These are phyloP conservation scores for Corynespora cassiicola DNA, from an alignment of 2,329 filamentous ascomycete species.

Conservation along the genomic window DNA sequence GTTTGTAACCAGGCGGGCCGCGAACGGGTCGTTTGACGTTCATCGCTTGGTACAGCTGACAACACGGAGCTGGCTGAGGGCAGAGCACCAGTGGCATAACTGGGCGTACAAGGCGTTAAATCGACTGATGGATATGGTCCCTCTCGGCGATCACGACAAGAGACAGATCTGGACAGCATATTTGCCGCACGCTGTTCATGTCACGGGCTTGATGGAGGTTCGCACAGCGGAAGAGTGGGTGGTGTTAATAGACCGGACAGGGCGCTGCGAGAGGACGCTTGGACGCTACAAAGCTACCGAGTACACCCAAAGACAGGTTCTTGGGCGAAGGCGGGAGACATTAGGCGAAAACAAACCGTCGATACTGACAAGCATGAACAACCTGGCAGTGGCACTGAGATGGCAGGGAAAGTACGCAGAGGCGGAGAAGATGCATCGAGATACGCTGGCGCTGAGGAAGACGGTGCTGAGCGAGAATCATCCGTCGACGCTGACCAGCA, in stretches of 20 bases:
- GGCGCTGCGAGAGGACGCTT: conserved; percentile 4
- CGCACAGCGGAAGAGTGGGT: conserved; percentile 3
- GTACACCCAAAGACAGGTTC: conserved; percentile 2
- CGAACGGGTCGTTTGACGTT: conserved; percentile 9
- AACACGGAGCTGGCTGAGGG: conserved; percentile 12
- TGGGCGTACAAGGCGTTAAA: conserved; percentile 4
- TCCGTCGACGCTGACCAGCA: conserved; percentile 11
- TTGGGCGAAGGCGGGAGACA: conserved; percentile 4
- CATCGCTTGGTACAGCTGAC: conserved; percentile 20
- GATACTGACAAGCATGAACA: conserved; percentile 13
- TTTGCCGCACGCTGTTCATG: conserved; percentile 14
- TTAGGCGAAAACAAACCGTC: conserved; percentile 10
- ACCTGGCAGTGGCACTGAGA: conserved; percentile 3
- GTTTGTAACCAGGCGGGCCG: conserved; percentile 8
- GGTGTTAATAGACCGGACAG: conserved; percentile 10
- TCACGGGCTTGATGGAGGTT: conserved; percentile 11
- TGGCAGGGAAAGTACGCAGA: conserved; percentile 5
- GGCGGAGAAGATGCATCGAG: conserved; percentile 5
- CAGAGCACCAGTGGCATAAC: not conserved
- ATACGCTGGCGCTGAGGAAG: conserved; percentile 1
- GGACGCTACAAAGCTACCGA: conserved; percentile 9
- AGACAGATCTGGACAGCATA: conserved; percentile 11
- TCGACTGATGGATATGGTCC: conserved; percentile 2
- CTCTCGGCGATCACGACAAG: conserved; percentile 15
- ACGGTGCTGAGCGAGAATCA: conserved; percentile 6